A percentile compares a stretch with the other conserved stretches of the same genome.
phyloP scores from a whole-genome alignment of 306 rosid genomes.

The Castanea mollissima region DNA sequence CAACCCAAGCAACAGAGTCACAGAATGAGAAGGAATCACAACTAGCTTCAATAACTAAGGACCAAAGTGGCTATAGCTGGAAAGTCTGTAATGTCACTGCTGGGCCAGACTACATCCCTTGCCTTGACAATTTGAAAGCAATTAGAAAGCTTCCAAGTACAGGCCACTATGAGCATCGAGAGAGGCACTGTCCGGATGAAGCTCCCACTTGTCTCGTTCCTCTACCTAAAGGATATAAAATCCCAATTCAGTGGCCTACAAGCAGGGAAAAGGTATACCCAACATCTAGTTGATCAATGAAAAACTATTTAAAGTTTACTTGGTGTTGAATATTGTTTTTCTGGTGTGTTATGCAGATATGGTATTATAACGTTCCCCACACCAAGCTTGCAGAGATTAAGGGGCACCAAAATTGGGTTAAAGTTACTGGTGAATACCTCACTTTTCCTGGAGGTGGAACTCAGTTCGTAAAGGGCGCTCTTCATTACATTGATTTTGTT shows the following conservation, averaged over 20 bases:
- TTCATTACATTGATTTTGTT: slow-evolving; percentile 79
- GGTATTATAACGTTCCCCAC: slow-evolving; percentile 78
- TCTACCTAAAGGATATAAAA: slow-evolving; percentile 69
- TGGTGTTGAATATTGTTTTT: slow-evolving; percentile 22
- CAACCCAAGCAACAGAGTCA: slow-evolving; percentile 47
- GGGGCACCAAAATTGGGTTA: slow-evolving; percentile 97
- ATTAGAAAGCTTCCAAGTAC: slow-evolving; percentile 57
- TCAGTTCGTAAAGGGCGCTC: slow-evolving; percentile 83
- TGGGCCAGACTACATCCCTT: slow-evolving; percentile 86
- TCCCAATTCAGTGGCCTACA: slow-evolving; percentile 70
- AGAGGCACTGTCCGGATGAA: slow-evolving; percentile 85
- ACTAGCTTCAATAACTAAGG: slow-evolving; percentile 22
- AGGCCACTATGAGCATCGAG: slow-evolving; percentile 67
- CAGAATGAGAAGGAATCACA: slow-evolving; percentile 46
- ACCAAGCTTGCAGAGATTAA: slow-evolving; percentile 69
- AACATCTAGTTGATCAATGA: neutral
- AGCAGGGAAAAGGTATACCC: slow-evolving; percentile 73
- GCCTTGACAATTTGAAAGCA: slow-evolving; percentile 71
- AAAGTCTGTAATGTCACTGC: slow-evolving; percentile 68
- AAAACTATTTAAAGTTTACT: slow-evolving; percentile 8
- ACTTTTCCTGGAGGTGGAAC: slow-evolving; percentile 95
- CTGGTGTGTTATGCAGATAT: slow-evolving; percentile 58
- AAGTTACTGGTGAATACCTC: slow-evolving; percentile 70
- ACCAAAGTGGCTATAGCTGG: slow-evolving; percentile 44
- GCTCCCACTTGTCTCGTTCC: slow-evolving; percentile 73